phyloP scores from a whole-genome alignment of 768 basidiomycete genomes.

The Ramaria sp. region DNA sequence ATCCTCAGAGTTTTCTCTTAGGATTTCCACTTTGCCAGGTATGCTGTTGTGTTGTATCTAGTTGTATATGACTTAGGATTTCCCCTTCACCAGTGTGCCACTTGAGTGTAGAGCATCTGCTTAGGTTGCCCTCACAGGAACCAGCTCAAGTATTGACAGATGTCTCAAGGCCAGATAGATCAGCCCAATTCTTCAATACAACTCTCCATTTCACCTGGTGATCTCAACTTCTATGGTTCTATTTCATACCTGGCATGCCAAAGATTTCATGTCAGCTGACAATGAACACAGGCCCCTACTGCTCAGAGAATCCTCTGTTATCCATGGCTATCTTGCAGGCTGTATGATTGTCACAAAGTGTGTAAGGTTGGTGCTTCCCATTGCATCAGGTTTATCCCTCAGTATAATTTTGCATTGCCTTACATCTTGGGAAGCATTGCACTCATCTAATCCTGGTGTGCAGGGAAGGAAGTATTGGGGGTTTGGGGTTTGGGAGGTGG shows the following conservation, averaged over 20 bases:
- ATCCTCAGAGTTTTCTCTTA: too few relatives aligned
- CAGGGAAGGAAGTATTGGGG: constrained; percentile 71
- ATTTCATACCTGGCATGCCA: constrained; percentile 20
- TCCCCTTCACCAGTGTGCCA: too few relatives aligned
- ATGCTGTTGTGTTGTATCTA: too few relatives aligned
- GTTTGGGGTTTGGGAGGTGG: too few relatives aligned
- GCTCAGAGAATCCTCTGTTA: constrained; percentile 42
- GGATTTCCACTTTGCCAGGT: too few relatives aligned
- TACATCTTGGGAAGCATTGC: background rate
- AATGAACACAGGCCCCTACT: constrained; percentile 28
- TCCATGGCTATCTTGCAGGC: constrained; percentile 91
- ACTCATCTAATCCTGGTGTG: background rate
- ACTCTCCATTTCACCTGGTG: constrained; percentile 22
- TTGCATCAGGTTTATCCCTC: constrained; percentile 84
- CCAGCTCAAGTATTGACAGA: background rate
- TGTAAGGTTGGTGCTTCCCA: constrained; percentile 79
- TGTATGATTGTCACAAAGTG: constrained; percentile 86
- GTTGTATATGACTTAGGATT: too few relatives aligned
- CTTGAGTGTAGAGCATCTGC: too few relatives aligned
- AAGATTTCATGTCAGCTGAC: constrained; percentile 14
- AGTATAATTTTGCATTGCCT: constrained; percentile 27
- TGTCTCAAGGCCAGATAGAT: constrained; percentile 5
- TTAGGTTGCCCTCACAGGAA: too few relatives aligned
- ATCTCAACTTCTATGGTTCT: constrained; percentile 46
- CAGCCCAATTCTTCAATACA: constrained; percentile 25